phyloP scores from a whole-genome alignment of 805 yeast species.

The Ogataea methylovora region DNA sequence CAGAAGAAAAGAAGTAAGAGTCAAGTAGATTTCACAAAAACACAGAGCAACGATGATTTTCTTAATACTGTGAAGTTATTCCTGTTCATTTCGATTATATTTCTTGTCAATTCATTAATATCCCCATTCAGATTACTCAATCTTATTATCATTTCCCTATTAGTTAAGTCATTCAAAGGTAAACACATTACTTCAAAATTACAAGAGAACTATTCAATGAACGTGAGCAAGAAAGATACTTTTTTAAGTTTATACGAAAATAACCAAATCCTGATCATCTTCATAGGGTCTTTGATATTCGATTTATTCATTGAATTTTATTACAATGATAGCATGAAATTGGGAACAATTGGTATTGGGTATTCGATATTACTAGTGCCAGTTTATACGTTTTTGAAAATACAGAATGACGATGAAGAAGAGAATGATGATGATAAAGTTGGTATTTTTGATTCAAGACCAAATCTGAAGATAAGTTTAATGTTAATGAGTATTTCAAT shows the following conservation, averaged over 20 bases:
- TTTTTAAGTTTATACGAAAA: slow-evolving; percentile 2
- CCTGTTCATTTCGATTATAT: no score
- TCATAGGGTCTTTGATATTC: slow-evolving; percentile 6
- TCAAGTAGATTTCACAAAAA: no score
- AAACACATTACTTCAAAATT: slow-evolving; percentile 11
- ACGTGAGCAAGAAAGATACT: no score
- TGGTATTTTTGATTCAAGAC: no score
- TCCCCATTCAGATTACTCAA: slow-evolving; percentile 20
- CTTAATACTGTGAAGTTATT: no score
- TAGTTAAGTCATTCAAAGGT: no score
- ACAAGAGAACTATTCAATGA: slow-evolving; percentile 14
- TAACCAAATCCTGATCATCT: slow-evolving; percentile 14
- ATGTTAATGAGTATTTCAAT: slow-evolving; percentile 1
- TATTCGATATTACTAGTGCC: slow-evolving; percentile 3
- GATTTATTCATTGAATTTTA: no score
- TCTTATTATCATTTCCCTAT: slow-evolving; percentile 14
- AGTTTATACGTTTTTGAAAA: slow-evolving; percentile 1
- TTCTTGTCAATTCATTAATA: slow-evolving; percentile 15
- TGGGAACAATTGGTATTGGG: no score
- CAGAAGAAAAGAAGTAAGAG: no score
- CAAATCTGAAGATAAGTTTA: background rate
- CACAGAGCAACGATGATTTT: no score
- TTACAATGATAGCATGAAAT: no score
- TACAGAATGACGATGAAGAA: background rate
- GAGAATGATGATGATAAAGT: background rate